These are phyloP conservation scores for Clonostachys byssicola DNA, from an alignment of 2,329 filamentous ascomycete species.

Conservation along the genomic window DNA sequence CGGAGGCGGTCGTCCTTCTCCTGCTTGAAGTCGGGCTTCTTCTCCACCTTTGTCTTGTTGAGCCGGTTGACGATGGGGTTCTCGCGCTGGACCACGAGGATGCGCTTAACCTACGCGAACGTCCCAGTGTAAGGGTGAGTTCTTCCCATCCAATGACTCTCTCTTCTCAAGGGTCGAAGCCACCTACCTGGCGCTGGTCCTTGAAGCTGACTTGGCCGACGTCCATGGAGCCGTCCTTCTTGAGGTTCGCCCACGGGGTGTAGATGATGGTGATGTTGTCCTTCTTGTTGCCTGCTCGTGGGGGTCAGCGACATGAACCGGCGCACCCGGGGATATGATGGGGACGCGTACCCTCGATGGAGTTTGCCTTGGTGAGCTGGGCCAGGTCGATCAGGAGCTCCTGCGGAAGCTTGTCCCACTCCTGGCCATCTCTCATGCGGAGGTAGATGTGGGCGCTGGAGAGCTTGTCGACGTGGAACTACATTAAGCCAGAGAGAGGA, in stretches of 20 bases:
- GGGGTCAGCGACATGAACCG: neutral
- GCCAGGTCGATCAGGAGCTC: conserved; percentile 80
- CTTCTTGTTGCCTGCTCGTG: conserved; percentile 81
- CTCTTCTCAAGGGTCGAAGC: neutral
- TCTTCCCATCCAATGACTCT: no score
- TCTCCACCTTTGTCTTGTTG: conserved; percentile 93
- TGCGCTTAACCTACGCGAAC: conserved; percentile 61
- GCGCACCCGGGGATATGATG: neutral
- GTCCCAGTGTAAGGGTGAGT: neutral
- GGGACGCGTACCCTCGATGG: conserved; percentile 71
- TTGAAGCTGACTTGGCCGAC: conserved; percentile 94
- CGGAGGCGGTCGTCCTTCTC: conserved; percentile 76
- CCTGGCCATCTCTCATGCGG: conserved; percentile 70
- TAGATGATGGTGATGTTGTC: conserved; percentile 97
- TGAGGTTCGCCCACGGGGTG: conserved; percentile 94
- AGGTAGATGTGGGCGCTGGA: conserved; percentile 97
- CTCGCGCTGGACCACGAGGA: conserved; percentile 76
- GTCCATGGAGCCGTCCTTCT: conserved; percentile 94
- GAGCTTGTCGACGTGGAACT: conserved; percentile 98
- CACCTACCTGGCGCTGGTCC: conserved; percentile 63
- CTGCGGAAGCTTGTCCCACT: conserved; percentile 78
- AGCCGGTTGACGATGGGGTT: conserved; percentile 95
- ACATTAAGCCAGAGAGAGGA: neutral
- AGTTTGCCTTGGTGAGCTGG: conserved; percentile 98
- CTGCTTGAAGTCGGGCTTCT: conserved; percentile 75